Evolutionary conservation across 495 filamentous ascomycete species (phyloP), one percentile per base, ranked within the genome.

Genomic region (Cryomyces minteri): DNA sequence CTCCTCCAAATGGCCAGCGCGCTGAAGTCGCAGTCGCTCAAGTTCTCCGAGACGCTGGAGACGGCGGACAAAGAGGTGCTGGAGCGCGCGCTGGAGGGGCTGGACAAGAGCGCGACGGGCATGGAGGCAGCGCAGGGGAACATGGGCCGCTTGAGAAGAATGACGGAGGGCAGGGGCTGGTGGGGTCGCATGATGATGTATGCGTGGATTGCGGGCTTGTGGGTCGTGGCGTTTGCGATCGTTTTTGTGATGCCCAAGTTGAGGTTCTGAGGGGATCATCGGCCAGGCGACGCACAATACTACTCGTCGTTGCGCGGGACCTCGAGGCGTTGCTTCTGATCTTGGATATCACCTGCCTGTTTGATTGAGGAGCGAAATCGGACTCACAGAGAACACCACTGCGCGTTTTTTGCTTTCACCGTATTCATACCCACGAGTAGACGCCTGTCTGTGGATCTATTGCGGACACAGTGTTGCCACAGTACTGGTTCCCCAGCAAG

Each of bases 141-240:
- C 47, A 90, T 98, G 79, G 80, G 82, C 0, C 66, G 67, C 55
- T 56, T 94, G 53, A 63, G 71, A 51, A 66, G 70, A 28, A 79
- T 88, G 73, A 84, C 75, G 18, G 87, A 93, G 66, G 86, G 85
- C 7, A 75, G 78, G 57, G 87, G 87, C 1, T 88, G 79, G 81
- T 87, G 73, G 81, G 87, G 82, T 12, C 58, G 87, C 43, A 74
- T 94, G 67, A 67, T 83, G 69, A 66, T 94, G 43, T 93, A 92
- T 70, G 78, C 67, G 10, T 79, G 79, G 69, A 87, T 94, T 41
- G 79, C 76, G 44, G 84, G 75, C 43, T 50, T 94, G 52, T 84
- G 82, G 75, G 55, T 90, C 11, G 59, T 80, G 36, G 72, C 83
- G 2, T 60, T 93, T 11, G 49, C 84, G 57, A 59, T 94, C 48